Conservation (phyloP, 331 rosid species). For the Malus hybrid region DNA sequence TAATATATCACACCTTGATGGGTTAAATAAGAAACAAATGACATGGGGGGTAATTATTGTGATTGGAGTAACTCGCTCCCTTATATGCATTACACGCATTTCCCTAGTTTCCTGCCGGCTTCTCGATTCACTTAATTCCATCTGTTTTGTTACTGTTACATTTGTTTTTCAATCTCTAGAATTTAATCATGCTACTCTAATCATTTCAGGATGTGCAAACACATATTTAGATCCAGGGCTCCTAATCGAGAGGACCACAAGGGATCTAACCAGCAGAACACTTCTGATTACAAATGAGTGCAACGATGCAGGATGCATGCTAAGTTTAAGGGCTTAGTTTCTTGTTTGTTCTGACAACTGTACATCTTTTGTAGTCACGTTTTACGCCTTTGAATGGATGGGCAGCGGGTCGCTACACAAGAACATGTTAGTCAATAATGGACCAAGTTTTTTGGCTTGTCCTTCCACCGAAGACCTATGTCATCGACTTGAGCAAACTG, state of each 20-base stretch:
- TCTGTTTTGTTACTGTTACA: neutral
- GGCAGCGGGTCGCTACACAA: neutral
- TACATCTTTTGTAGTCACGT: neutral
- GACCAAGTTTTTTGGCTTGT: slow-evolving; percentile 3
- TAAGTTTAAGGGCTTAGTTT: neutral
- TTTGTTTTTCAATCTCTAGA: neutral
- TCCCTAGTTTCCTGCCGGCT: neutral
- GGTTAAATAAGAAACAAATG: neutral
- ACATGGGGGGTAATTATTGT: no score
- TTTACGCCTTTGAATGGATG: neutral
- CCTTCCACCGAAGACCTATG: neutral
- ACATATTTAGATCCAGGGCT: slow-evolving; percentile 34
- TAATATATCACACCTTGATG: neutral
- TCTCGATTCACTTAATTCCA: neutral
- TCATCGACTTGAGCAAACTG: neutral
- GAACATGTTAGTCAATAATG: neutral
- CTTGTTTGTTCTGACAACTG: slow-evolving; percentile 30
- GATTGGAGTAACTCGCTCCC: neutral
- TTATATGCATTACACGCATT: neutral
- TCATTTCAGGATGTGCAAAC: slow-evolving; percentile 52
- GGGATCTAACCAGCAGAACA: slow-evolving; percentile 28
- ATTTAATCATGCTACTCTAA: slow-evolving; percentile 5
- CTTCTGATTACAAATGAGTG: slow-evolving; percentile 33
- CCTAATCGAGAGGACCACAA: slow-evolving; percentile 36
- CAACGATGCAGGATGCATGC: neutral